Base-by-base conservation (phyloP, 2,329 filamentous ascomycete species). In the Pseudocercospora eumusae region DNA sequence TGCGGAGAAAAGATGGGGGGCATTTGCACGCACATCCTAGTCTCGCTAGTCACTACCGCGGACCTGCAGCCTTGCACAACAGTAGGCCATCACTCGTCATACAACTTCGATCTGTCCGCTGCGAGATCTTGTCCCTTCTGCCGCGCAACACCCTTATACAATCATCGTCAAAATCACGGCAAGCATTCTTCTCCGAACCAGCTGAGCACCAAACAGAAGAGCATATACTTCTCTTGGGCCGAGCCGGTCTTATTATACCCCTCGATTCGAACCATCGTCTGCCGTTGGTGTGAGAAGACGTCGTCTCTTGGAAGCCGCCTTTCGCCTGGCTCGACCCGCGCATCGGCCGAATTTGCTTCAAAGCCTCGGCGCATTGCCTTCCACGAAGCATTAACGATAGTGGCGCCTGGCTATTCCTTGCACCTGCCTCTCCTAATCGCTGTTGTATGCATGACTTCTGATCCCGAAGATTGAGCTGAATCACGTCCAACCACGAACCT, bases 281-380 rank as follows among this genome's bases (percentile, higher is more conserved):
- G 52, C 52, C 52, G 52, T 36, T 25, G 28, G 10, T 23, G 52
- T 54, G 50, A 28, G 23, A 21, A 28, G 47, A 52, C n/a, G 36
- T n/a, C 36, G 15, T 52, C 15, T 50, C 23, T 18, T 52, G 47
- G 21, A n/a, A 52, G 47, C 25, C 21, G 11, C 25, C 23, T 52
- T 25, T 52, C 21, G 47, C 47, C 47, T 10, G 31, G 20, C 15
- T 28, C 25, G 25, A 52, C 47, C 47, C 47, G 47, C 47, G 25
- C 47, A 25, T 52, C 47, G 23, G 47, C 21, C 47, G 47, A 52
- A 27, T n/a, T n/a, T 31, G 47, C n/a, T 47, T 47, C 44, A 27
- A 53, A 36, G 28, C 52, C 52, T 33, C 52, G 52, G 52, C 52
- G 52, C 8, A 40, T n/a, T 28, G 23, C 7, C 47, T 40, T 40